phyloP scores from a whole-genome alignment of 352 stramenopile genomes.

The Phytophthora europaea region DNA sequence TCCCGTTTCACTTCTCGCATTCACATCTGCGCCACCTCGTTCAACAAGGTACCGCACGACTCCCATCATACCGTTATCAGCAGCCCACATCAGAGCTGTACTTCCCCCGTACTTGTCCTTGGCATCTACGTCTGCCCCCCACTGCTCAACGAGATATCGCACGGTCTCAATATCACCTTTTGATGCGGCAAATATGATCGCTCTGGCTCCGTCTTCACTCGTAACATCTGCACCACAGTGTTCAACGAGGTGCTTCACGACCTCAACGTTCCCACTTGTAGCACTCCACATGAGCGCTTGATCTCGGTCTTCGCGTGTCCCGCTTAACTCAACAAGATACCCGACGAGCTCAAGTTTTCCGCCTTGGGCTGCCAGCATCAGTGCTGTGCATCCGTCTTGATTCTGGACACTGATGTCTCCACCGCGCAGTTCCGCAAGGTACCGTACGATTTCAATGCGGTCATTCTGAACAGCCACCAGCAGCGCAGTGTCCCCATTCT shows the following conservation, averaged over 20 bases:
- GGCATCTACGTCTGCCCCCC: neutral
- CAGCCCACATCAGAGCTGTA: conserved; percentile 1
- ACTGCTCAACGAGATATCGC: neutral
- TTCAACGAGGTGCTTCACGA: neutral
- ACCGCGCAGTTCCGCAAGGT: neutral
- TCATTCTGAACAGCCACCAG: neutral
- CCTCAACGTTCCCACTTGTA: neutral
- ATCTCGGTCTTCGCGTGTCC: neutral
- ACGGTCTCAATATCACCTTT: neutral
- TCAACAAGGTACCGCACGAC: neutral
- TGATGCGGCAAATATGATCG: neutral
- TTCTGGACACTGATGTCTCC: neutral
- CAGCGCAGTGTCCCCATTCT: neutral
- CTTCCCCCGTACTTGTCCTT: neutral
- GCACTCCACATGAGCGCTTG: neutral
- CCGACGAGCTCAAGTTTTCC: neutral
- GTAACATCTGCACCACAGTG: neutral
- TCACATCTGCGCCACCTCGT: neutral
- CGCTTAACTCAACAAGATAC: neutral
- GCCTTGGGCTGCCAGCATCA: neutral
- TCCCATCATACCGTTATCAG: neutral
- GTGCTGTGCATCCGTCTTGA: neutral
- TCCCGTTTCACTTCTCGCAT: neutral
- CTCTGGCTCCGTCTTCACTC: neutral
- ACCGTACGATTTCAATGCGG: neutral